Percentiles rank a stretch among this genome's conserved stretches.
Evolutionary conservation across 176 grass and related monocot species (phyloP).

Genomic region (Ananas comosus): DNA sequence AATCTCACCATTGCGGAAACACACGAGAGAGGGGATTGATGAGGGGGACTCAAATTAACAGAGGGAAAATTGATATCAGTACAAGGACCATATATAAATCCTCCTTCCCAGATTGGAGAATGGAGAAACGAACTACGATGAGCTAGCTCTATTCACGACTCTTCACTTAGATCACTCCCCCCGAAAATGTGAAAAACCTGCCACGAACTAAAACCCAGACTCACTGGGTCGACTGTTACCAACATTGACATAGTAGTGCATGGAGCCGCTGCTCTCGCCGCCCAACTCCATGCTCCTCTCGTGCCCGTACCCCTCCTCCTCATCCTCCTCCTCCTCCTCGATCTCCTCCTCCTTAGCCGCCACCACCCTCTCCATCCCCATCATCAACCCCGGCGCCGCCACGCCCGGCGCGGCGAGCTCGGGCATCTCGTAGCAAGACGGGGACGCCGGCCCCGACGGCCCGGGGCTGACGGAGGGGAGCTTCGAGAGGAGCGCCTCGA

Average conservation of each 20-base stretch:
- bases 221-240: too few relatives aligned
- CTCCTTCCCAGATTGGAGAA: too few relatives aligned
- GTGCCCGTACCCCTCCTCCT: constrained; percentile 34
- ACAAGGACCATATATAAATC: too few relatives aligned
- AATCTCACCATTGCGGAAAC: too few relatives aligned
- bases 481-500: constrained; percentile 93
- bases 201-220: too few relatives aligned
- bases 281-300: constrained; percentile 32
- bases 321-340: constrained; percentile 17
- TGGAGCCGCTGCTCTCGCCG: constrained; percentile 26
- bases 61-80: too few relatives aligned
- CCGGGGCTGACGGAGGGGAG: constrained; percentile 66
- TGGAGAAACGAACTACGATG: too few relatives aligned
- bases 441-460: constrained; percentile 3
- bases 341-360: constrained; percentile 30
- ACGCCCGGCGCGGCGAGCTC: background rate
- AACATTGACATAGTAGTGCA: constrained; percentile 50
- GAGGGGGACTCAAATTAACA: too few relatives aligned
- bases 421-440: constrained; percentile 3
- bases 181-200: too few relatives aligned
- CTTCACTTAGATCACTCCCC: too few relatives aligned
- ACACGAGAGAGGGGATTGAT: too few relatives aligned
- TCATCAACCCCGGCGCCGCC: background rate
- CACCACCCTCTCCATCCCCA: background rate
- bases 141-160: too few relatives aligned